These are phyloP conservation scores for Candida montana DNA, from an alignment of 805 yeast genomes.

Conservation along the genomic window DNA sequence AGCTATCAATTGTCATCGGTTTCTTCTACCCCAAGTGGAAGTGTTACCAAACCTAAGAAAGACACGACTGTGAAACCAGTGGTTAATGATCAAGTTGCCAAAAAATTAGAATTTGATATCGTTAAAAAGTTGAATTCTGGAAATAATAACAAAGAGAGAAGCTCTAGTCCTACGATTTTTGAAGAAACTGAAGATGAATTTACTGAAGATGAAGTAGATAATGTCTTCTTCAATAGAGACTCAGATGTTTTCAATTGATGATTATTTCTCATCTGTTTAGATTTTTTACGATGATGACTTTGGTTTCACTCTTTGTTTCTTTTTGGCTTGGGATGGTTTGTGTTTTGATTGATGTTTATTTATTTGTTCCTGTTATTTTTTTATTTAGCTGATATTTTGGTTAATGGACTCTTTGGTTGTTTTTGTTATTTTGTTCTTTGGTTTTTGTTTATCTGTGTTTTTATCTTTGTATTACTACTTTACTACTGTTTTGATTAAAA, in stretches of 20 bases:
- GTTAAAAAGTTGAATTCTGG: background rate
- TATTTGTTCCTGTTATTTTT: too few species aligned
- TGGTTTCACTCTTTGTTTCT: background rate
- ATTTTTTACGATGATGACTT: too few species aligned
- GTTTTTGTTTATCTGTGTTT: background rate
- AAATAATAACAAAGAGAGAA: too few species aligned
- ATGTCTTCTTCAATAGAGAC: background rate
- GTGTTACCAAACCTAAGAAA: conserved; percentile 17
- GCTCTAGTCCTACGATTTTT: background rate
- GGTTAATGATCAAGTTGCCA: conserved; percentile 10
- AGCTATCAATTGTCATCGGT: background rate
- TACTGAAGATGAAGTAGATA: background rate
- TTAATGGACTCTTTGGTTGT: too few species aligned
- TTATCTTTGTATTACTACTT: background rate
- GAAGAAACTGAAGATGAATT: background rate
- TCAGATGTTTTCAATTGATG: background rate
- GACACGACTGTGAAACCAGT: background rate
- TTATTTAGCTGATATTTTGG: too few species aligned
- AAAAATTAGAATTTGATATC: conserved; percentile 8
- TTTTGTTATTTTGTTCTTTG: too few species aligned
- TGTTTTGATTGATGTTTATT: too few species aligned
- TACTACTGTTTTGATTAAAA: too few species aligned
- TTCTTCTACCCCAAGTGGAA: conserved; percentile 4
- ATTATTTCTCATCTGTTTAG: too few species aligned
- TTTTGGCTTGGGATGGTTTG: too few species aligned